These are phyloP conservation scores for Trichoderma simmonsii DNA, from an alignment of 2,329 filamentous ascomycete species.

Conservation along the genomic window DNA sequence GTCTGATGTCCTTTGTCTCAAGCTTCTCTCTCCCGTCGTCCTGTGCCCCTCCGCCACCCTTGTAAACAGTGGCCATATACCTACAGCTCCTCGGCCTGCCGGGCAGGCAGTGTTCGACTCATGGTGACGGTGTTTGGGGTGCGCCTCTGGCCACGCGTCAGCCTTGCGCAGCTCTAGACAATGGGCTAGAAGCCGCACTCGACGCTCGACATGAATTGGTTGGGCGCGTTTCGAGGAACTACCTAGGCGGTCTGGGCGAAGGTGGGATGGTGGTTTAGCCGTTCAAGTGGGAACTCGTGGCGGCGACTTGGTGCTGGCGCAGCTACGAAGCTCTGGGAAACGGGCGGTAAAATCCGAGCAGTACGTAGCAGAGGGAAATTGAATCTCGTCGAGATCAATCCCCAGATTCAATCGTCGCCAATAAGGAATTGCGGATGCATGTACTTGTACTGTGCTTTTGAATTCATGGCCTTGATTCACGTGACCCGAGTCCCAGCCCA, in stretches of 20 bases:
- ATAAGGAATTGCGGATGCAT: neutral
- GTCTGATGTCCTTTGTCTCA: neutral
- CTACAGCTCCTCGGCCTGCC: slow-evolving; percentile 87
- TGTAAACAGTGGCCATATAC: slow-evolving; percentile 34
- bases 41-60: slow-evolving; percentile 6
- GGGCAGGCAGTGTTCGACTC: slow-evolving; percentile 71
- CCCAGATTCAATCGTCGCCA: neutral
- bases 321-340: neutral
- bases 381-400: neutral
- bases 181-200: slow-evolving; percentile 19
- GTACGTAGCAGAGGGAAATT: neutral
- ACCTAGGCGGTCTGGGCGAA: slow-evolving; percentile 18
- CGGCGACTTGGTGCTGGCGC: neutral
- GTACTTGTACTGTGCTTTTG: neutral
- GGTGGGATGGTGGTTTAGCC: slow-evolving; percentile 17
- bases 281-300: slow-evolving; percentile 7
- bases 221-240: slow-evolving; percentile 15
- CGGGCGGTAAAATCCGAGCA: neutral
- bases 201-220: slow-evolving; percentile 20
- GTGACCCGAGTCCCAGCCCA: slow-evolving; percentile 13
- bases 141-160: slow-evolving; percentile 20
- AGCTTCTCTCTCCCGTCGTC: neutral
- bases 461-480: slow-evolving; percentile 7
- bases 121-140: slow-evolving; percentile 43
- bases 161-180: slow-evolving; percentile 20